Evolutionary conservation across 2,329 filamentous ascomycete species (phyloP), one percentile per base, ranked within the genome.

Genomic region (Arachnomyces sp.): DNA sequence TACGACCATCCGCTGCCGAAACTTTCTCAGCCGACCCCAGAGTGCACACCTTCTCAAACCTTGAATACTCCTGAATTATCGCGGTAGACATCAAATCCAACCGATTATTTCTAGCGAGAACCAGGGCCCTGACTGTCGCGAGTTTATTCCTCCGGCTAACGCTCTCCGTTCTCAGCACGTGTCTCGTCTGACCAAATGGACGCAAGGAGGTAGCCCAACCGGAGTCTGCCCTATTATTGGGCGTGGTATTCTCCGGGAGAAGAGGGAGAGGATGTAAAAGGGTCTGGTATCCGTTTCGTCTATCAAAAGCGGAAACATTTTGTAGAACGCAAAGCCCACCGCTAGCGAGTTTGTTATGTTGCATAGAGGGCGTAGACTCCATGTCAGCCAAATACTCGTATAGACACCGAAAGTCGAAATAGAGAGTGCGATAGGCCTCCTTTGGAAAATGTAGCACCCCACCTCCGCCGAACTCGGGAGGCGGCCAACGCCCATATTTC

Each of bases 401-500:
- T 0, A 90, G 64, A 2, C 73, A 76, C 37, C 77, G 71, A 48
- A 92, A 88, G 48, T 90, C 84, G 28, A 70, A 63, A 31, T 74
- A 73, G 75, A 90, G 81, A 3, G 67, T 66, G 25, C 66, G 66
- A 25, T 25, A 25, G 20, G 20, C 9, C 20, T 25, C 20, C 20
- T 25, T 25, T 9, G 20, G 20, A 25, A 25, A 25, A 5, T 25
- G 20, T 9, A 25, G 20, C 5, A 5, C 20, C 20, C 20, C 20
- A 25, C 9, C 20, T 25, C 20, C 20, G 9, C 9, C 20, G 50
- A 79, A 79, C 1, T 64, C 57, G 2, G 65, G 64, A 0, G 84
- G 83, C 0, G 85, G 84, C 60, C 83, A 90, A 49, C 80, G 81
- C 4, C 83, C 82, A 25, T 86, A 71, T 39, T 79, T 79, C 0